phyloP scores from a whole-genome alignment of 2,329 filamentous ascomycete species.

The Albophoma yamanashiensis region DNA sequence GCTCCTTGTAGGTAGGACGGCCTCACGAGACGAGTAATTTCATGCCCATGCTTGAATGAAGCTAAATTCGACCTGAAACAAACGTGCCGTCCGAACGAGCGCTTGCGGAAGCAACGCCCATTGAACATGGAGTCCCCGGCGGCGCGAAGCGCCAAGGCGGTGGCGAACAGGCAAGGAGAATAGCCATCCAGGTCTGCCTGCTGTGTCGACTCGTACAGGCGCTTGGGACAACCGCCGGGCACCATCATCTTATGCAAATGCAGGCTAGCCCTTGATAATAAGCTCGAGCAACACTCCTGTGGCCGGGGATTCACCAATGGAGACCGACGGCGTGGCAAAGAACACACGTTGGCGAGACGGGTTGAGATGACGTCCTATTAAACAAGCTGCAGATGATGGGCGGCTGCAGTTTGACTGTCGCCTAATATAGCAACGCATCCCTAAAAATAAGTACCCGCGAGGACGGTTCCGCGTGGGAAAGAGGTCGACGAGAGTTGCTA shows the following conservation, averaged over 20 bases:
- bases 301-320: background rate
- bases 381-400: background rate
- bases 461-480: background rate
- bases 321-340: background rate
- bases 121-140: background rate
- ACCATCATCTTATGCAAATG: background rate
- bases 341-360: background rate
- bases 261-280: background rate
- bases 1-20: background rate
- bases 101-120: background rate
- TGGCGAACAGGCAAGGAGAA: background rate
- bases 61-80: background rate
- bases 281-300: background rate
- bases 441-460: background rate
- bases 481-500: background rate
- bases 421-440: background rate
- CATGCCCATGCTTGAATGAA: background rate
- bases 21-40: background rate
- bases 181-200: background rate
- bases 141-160: background rate
- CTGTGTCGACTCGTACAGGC: background rate
- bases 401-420: background rate
- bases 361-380: background rate
- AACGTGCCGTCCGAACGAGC: background rate
- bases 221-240: background rate